Evolutionary conservation across 1,139 yeast genomes (phyloP).

Genomic region (Candida sojae): DNA sequence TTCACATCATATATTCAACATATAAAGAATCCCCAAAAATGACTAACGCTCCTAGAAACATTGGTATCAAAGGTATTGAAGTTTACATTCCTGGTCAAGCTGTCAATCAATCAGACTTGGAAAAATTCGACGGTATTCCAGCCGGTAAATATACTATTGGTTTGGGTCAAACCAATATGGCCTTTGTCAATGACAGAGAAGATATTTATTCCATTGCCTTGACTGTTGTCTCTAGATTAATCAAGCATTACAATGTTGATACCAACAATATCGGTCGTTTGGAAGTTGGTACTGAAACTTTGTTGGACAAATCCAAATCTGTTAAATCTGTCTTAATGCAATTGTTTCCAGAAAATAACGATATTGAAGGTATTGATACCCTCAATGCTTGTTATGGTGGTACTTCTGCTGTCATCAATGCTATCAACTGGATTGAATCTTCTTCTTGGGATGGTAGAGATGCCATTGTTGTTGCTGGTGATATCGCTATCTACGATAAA

Average conservation of each 20-base stretch:
- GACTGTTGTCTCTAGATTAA: conserved; percentile 76
- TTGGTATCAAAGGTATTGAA: conserved; percentile 96
- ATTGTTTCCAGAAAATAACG: conserved; percentile 84
- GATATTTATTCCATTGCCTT: conserved; percentile 91
- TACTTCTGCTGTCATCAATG: conserved; percentile 90
- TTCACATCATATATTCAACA: background rate
- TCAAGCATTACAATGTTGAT: conserved; percentile 82
- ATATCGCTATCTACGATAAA: conserved; percentile 94
- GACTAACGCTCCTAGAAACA: conserved; percentile 46
- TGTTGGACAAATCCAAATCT: conserved; percentile 95
- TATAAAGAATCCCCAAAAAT: conserved; percentile 2
- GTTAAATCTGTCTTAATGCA: conserved; percentile 97
- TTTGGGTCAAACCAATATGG: conserved; percentile 97
- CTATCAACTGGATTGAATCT: conserved; percentile 95
- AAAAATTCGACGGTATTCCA: conserved; percentile 80
- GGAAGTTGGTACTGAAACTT: conserved; percentile 98
- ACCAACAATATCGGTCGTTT: conserved; percentile 83
- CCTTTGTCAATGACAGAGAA: conserved; percentile 95
- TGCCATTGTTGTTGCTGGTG: conserved; percentile 96
- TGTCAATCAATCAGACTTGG: conserved; percentile 88
- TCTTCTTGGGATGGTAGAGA: conserved; percentile 98
- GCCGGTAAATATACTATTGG: conserved; percentile 98
- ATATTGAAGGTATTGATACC: conserved; percentile 95
- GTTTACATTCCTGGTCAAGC: conserved; percentile 82
- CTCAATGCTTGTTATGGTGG: conserved; percentile 99